Base-by-base conservation (phyloP, 1,139 yeast genomes). In the Yamadazyma buinensis region DNA sequence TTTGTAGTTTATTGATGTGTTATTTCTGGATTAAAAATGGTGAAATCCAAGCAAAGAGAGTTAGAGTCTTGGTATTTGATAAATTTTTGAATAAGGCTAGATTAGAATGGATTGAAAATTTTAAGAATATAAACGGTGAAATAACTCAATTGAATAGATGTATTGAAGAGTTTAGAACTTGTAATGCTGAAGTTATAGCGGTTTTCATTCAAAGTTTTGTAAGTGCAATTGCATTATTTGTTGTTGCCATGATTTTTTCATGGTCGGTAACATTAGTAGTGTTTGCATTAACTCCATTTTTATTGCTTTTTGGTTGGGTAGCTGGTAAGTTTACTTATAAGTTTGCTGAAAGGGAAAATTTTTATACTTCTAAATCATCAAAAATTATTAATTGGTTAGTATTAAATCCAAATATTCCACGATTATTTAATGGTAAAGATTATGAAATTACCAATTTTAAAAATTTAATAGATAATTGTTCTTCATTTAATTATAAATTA, bases 221-320 rank as follows among this genome's bases (percentile, higher is more conserved):
- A 1, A 67, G 84, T 0, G 61, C 78, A 0, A 35, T 78, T 5
- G 75, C 85, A 0, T 63, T 85, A 6, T 56, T 84, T 2, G 69
- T 75, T 1, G 77, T 86, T 2, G 81, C 97, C 0, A 72, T 92
- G 55, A 70, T 72, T 40, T 81, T 78, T 41, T 84, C 95, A 0
- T 90, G 97, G 97, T 70, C 84, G 3, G 67, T 92, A 10, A 85
- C 97, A 0, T 55, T 92, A 22, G 75, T 92, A 0, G 75, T 84
- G 14, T 53, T 90, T 41, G 80, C 86, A 1, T 70, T 83, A 7
- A 51, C 86, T 3, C 98, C 98, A 0, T 26, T 87, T 0, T 75
- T 92, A 44, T 67, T 67, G 0, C 12, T 68, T 0, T 44, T 73
- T 13, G 77, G 84, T 0, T 58, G 66, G 35, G 34, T 69, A 2